phyloP scores from a whole-genome alignment of 441 rosid genomes.

The Macaranga tanarius region DNA sequence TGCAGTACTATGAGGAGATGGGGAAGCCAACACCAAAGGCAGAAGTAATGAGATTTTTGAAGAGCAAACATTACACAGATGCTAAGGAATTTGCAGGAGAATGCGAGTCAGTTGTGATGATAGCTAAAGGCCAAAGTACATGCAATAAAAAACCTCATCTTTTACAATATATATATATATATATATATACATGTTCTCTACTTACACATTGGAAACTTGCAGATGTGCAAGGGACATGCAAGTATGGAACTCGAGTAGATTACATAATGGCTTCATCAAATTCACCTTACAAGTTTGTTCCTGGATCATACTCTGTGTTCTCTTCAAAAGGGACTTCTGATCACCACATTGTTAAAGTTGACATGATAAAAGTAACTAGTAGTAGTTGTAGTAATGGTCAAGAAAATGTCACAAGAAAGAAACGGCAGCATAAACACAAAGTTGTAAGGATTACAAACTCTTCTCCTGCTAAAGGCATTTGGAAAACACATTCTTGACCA shows the following conservation, averaged over 20 bases:
- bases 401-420: constrained; percentile 27
- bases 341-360: constrained; percentile 92
- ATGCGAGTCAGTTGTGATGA: constrained; percentile 80
- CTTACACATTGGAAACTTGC: neutral
- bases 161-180: neutral
- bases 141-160: neutral
- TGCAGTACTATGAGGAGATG: constrained; percentile 82
- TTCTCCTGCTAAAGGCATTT: constrained; percentile 52
- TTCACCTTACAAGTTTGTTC: constrained; percentile 68
- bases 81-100: constrained; percentile 89
- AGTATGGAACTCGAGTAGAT: constrained; percentile 88
- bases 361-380: constrained; percentile 35
- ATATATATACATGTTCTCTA: neutral
- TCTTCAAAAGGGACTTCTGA: constrained; percentile 97
- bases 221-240: constrained; percentile 98
- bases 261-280: constrained; percentile 75
- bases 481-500: constrained; percentile 34
- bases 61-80: constrained; percentile 69
- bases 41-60: constrained; percentile 80
- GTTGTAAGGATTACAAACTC: constrained; percentile 43
- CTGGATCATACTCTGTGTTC: constrained; percentile 78
- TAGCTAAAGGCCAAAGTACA: constrained; percentile 94
- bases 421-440: constrained; percentile 37
- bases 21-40: constrained; percentile 92
- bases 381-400: neutral